phyloP scores from a whole-genome alignment of 1,139 yeast genomes.

The Debaryomyces robertsiae region DNA sequence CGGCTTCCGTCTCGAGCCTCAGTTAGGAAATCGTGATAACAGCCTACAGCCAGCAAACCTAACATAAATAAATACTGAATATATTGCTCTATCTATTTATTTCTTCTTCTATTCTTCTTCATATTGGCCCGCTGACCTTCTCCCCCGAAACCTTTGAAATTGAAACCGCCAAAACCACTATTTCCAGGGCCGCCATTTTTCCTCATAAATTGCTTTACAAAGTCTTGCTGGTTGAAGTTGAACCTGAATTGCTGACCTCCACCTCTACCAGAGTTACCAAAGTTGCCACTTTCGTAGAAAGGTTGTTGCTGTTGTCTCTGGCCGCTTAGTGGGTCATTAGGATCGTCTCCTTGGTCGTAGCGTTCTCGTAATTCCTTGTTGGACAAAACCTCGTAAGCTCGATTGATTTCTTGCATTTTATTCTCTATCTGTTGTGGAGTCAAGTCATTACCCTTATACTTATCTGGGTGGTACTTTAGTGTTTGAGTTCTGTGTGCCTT shows the following conservation, averaged over 20 bases:
- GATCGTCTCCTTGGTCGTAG: constrained; percentile 71
- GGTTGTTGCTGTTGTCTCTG: constrained; percentile 20
- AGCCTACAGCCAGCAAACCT: neutral
- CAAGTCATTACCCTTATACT: constrained; percentile 67
- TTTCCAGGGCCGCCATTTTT: constrained; percentile 16
- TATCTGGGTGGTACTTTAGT: constrained; percentile 89
- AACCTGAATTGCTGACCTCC: constrained; percentile 38
- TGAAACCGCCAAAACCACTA: constrained; percentile 23
- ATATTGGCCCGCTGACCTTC: constrained; percentile 21
- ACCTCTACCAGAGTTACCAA: too few species aligned
- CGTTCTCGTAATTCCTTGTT: constrained; percentile 63
- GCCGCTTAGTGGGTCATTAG: constrained; percentile 45
- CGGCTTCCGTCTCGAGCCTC: constrained; percentile 10
- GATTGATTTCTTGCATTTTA: constrained; percentile 90
- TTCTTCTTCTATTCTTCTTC: constrained; percentile 18
- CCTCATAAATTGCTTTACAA: constrained; percentile 16
- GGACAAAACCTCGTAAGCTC: constrained; percentile 86
- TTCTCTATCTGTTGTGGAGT: constrained; percentile 71
- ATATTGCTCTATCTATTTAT: constrained; percentile 3
- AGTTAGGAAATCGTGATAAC: constrained; percentile 7
- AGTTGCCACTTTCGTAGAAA: constrained; percentile 14
- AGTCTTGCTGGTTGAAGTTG: constrained; percentile 25
- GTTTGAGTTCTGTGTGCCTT: constrained; percentile 81
- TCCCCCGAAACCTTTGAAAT: constrained; percentile 20
- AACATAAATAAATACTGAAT: neutral